Conservation (phyloP, 225 moss, liverwort and hornwort species). For the Asterella californica region DNA sequence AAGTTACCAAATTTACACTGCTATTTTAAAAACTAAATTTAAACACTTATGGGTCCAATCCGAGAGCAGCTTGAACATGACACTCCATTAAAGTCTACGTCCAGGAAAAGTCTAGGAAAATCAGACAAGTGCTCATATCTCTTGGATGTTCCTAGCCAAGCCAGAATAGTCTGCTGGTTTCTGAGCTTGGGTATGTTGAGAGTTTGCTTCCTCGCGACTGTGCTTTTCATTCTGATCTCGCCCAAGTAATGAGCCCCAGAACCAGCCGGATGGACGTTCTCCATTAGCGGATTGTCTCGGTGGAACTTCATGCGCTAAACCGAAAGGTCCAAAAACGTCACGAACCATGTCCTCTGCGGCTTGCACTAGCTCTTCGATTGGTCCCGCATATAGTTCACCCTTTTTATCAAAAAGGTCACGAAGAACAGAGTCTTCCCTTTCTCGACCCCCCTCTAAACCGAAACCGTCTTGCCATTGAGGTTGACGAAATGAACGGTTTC, state of each 20-base stretch:
- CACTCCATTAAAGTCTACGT: too few species aligned
- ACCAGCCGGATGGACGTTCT: conserved; percentile 23
- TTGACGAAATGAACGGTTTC: background rate
- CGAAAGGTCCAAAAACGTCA: conserved; percentile 26
- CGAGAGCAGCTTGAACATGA: too few species aligned
- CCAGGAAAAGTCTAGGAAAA: too few species aligned
- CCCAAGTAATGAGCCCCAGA: conserved; percentile 10
- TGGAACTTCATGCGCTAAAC: conserved; percentile 7
- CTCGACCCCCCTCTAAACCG: conserved; percentile 2
- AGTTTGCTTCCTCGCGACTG: background rate
- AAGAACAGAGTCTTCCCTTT: conserved; percentile 7
- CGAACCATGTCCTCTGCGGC: conserved; percentile 23
- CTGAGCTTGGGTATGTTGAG: conserved; percentile 2
- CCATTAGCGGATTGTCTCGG: background rate
- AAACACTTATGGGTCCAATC: too few species aligned
- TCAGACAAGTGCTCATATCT: conserved; percentile 18
- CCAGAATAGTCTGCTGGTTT: conserved; percentile 23
- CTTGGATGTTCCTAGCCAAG: conserved; percentile 25
- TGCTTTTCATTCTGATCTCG: background rate
- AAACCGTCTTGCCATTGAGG: conserved; percentile 1
- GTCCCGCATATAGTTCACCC: background rate
- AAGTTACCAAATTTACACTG: too few species aligned
- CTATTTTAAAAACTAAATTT: too few species aligned
- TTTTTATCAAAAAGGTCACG: conserved; percentile 16
- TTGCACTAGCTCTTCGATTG: conserved; percentile 28